A percentile compares a stretch with the other conserved stretches of the same genome.
These are phyloP conservation scores for Coffea humblotiana DNA, from an alignment of 305 asterid species.

Conservation along the genomic window DNA sequence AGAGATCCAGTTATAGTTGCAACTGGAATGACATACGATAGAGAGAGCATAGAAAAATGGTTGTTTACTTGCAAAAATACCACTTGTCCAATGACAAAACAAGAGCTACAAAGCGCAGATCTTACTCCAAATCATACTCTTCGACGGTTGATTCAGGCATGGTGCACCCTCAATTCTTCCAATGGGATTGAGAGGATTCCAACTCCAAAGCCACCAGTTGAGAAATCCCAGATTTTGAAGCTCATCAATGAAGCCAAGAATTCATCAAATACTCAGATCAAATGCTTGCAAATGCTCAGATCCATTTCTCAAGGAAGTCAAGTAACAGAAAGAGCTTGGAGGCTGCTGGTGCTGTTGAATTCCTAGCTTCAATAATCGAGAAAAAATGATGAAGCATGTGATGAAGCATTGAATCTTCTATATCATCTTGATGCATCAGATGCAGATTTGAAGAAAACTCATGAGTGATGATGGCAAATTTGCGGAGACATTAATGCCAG, in stretches of 20 bases:
- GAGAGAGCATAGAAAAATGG: slow-evolving; percentile 76
- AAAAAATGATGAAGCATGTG: slow-evolving; percentile 20
- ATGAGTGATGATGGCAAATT: slow-evolving; percentile 23
- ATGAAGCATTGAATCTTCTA: slow-evolving; percentile 54
- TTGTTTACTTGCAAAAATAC: slow-evolving; percentile 42
- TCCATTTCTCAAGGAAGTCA: slow-evolving; percentile 46
- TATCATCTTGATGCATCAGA: slow-evolving; percentile 48
- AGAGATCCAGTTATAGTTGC: slow-evolving; percentile 67
- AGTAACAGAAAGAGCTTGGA: slow-evolving; percentile 42
- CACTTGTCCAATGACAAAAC: slow-evolving; percentile 73
- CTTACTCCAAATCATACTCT: slow-evolving; percentile 82
- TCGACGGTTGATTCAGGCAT: slow-evolving; percentile 63
- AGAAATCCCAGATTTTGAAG: slow-evolving; percentile 41
- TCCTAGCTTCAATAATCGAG: slow-evolving; percentile 35
- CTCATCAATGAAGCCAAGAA: slow-evolving; percentile 45
- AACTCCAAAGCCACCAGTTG: slow-evolving; percentile 58
- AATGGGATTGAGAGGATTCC: slow-evolving; percentile 57
- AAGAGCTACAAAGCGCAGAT: slow-evolving; percentile 29
- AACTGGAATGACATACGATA: slow-evolving; percentile 80
- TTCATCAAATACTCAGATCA: slow-evolving; percentile 27
- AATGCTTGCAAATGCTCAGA: slow-evolving; percentile 42
- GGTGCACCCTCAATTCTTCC: slow-evolving; percentile 65
- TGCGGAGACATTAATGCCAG: slow-evolving; percentile 34
- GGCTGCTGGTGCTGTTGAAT: slow-evolving; percentile 46
- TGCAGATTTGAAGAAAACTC: slow-evolving; percentile 38